These are phyloP conservation scores for Trichoderma cornu-damae DNA, from an alignment of 2,329 filamentous ascomycete species.

Conservation along the genomic window DNA sequence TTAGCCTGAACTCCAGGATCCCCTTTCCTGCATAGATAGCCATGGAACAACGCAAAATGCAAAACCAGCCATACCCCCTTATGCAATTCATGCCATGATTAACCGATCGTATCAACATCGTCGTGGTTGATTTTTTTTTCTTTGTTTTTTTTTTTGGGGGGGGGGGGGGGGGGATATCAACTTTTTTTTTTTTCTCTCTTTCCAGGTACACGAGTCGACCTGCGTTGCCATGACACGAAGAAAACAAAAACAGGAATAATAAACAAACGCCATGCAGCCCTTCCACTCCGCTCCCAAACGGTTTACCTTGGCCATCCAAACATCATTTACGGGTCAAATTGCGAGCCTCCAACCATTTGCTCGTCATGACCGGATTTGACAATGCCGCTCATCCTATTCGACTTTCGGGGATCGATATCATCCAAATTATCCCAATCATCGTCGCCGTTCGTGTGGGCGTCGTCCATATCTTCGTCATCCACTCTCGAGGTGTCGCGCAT, in stretches of 20 bases:
- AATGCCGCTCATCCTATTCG: slow-evolving; percentile 61
- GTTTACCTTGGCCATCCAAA: neutral
- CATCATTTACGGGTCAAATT: slow-evolving; percentile 56
- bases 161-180: slow-evolving; percentile 30
- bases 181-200: slow-evolving; percentile 27
- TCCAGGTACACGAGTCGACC: slow-evolving; percentile 26
- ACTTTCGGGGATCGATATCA: slow-evolving; percentile 47
- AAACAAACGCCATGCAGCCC: slow-evolving; percentile 13
- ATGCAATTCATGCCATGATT: slow-evolving; percentile 38
- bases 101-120: slow-evolving; percentile 25
- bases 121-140: slow-evolving; percentile 18
- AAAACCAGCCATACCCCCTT: slow-evolving; percentile 33
- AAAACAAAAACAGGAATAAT: slow-evolving; percentile 23
- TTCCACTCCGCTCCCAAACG: neutral
- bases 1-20: slow-evolving; percentile 23
- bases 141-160: too few relatives aligned
- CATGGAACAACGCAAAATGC: slow-evolving; percentile 24
- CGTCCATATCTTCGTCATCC: slow-evolving; percentile 57
- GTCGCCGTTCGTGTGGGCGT: slow-evolving; percentile 51
- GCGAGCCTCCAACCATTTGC: slow-evolving; percentile 56
- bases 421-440: slow-evolving; percentile 53
- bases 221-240: slow-evolving; percentile 22
- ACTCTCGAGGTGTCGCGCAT: slow-evolving; percentile 51
- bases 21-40: slow-evolving; percentile 20
- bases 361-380: slow-evolving; percentile 55